Evolutionary conservation across 108 stramenopile genomes (phyloP), one percentile per base, ranked within the genome.

Genomic region (Craspedostauros australis): DNA sequence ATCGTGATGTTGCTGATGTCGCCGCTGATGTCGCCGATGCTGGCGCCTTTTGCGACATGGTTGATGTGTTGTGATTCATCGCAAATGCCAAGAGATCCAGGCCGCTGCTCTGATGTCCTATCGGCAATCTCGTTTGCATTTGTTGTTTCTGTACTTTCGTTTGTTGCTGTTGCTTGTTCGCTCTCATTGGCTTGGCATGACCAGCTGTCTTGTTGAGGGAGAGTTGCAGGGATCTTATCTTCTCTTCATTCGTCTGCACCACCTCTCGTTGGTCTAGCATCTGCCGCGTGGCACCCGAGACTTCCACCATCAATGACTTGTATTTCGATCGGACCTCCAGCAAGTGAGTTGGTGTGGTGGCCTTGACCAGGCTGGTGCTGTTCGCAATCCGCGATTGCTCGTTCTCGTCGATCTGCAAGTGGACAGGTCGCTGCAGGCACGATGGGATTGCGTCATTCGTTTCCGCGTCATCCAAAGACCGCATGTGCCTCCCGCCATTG

Each of bases 251-350:
- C 5, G 46, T 30, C 26, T 39, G 64, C 12, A 51, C 41, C 23
- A 39, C 52, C 53, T 57, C 72, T 45, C 60, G 57, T 0, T 57
- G 25, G 4, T 46, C 38, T 0, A 73, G 52, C 40, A 50, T 54
- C 29, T 30, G 28, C 0, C 59, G 46, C 53, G 61, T 54, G 14
- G 60, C 37, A 15, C 65, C 34, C 0, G 60, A 49, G 5, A 57
- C 52, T 27, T 45, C 23, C 45, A 21, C 36, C 26, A 7, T 57
- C 24, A 46, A 9, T 8, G 23, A 18, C 2, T 31, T 54, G 25
- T 29, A 43, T 15, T 31, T 20, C 18, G 27, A 64, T 12, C n/a
- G 46, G 43, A 36, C 39, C 56, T 46, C 49, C n/a, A n/a, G n/a
- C 44, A 32, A 63, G 32, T 65, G 25, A 12, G 53, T 23, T 2